Conservation (phyloP, 148 eudicot genomes). For the Polygonum aviculare region DNA sequence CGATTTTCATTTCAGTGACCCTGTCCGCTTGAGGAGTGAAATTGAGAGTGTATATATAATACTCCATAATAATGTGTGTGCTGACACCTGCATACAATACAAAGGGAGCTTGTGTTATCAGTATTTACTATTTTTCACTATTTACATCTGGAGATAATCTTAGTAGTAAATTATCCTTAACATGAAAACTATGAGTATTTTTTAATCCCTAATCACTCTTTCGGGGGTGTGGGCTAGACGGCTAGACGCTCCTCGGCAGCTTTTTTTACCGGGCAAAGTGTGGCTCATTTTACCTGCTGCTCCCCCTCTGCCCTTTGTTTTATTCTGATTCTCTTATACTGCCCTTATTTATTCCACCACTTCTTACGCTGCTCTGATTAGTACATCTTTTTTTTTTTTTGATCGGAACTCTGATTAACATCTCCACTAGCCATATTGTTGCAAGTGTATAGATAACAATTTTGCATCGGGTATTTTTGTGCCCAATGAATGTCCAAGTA, state of each 20-base stretch:
- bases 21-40: not conserved
- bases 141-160: no score
- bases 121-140: no score
- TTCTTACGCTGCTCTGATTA: not conserved
- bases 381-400: no score
- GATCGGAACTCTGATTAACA: not conserved
- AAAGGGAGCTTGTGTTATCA: no score
- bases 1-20: not conserved
- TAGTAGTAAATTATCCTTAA: no score
- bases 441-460: no score
- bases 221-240: not conserved
- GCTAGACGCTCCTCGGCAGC: slow-evolving; percentile 2
- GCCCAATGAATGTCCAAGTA: no score
- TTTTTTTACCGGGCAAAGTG: not conserved
- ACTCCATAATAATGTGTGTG: not conserved
- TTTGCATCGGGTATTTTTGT: no score
- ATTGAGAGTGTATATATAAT: not conserved
- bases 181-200: no score
- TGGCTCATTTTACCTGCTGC: not conserved
- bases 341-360: not conserved
- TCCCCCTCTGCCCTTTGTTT: not conserved
- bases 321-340: not conserved
- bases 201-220: not conserved
- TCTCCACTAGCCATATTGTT: no score
- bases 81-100: not conserved